Conservation (phyloP, 2,329 filamentous ascomycete genomes). For the Fonsecaea nubica region DNA sequence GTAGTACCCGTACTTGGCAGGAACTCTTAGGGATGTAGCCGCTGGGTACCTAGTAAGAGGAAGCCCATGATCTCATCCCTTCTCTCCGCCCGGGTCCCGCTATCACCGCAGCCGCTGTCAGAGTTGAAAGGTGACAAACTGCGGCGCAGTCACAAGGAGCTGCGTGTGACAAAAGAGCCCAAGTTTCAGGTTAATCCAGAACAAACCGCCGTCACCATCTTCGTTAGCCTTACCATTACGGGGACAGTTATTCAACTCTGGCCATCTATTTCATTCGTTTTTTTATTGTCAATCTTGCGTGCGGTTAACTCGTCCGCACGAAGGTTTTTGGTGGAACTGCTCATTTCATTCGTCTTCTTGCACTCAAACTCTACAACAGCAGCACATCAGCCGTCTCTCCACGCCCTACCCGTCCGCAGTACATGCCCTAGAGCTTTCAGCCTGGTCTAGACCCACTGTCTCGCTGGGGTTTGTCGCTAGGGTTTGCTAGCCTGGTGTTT, state of each 20-base stretch:
- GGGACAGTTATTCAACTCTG: not conserved
- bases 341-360: not conserved
- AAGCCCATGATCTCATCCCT: not conserved
- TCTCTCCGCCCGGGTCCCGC: not conserved
- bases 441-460: constrained; percentile 5
- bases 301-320: too few species aligned
- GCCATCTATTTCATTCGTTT: too few species aligned
- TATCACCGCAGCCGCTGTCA: not conserved
- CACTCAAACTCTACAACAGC: not conserved
- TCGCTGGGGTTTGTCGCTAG: not conserved
- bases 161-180: not conserved
- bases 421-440: not conserved
- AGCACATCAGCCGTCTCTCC: not conserved
- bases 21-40: not conserved
- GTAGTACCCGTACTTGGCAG: not conserved
- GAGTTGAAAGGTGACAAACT: not conserved
- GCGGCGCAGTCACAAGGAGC: not conserved
- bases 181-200: not conserved
- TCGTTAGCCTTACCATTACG: not conserved
- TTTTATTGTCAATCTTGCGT: too few species aligned
- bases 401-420: not conserved
- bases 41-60: not conserved
- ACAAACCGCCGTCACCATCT: not conserved
- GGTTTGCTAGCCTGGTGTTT: constrained; percentile 25
- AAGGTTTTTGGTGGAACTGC: not conserved